A percentile compares a stretch with the other conserved stretches of the same genome.
Evolutionary conservation across 73 alveolate species (phyloP).

Genomic region (Urostyla sp.): DNA sequence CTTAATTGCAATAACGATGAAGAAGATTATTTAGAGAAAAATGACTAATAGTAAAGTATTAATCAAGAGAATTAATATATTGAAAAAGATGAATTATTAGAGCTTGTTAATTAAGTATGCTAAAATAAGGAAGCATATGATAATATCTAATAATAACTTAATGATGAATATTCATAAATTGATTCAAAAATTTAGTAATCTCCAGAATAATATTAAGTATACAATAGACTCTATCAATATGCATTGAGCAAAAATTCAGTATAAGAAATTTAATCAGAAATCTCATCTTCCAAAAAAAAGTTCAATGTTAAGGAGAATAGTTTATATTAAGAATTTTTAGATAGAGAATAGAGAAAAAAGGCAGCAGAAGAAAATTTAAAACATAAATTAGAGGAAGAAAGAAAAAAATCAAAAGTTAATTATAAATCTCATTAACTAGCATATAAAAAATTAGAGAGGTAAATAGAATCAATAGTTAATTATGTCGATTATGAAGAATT

Average conservation of each 20-base stretch:
- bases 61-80: slow-evolving; percentile 24
- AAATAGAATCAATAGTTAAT: slow-evolving; percentile 2
- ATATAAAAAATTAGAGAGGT: slow-evolving; percentile 47
- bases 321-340: slow-evolving; percentile 38
- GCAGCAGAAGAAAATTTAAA: slow-evolving; percentile 18
- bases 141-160: neutral
- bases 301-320: neutral
- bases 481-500: slow-evolving; percentile 53
- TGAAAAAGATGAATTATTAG: neutral
- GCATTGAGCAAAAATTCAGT: slow-evolving; percentile 1
- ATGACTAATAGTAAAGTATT: slow-evolving; percentile 29
- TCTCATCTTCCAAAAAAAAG: neutral
- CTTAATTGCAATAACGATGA: slow-evolving; percentile 10
- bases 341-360: slow-evolving; percentile 12
- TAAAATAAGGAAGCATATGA: neutral
- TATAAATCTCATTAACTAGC: slow-evolving; percentile 43
- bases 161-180: neutral
- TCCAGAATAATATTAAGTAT: slow-evolving; percentile 11
- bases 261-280: slow-evolving; percentile 1
- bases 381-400: slow-evolving; percentile 2
- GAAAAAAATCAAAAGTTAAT: slow-evolving; percentile 34
- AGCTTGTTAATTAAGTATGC: neutral
- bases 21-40: neutral
- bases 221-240: slow-evolving; percentile 29
- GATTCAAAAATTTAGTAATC: neutral